A percentile compares a stretch with the other conserved stretches of the same genome.
Conservation (phyloP, 768 basidiomycete genomes). For the Boletus huronensis region DNA sequence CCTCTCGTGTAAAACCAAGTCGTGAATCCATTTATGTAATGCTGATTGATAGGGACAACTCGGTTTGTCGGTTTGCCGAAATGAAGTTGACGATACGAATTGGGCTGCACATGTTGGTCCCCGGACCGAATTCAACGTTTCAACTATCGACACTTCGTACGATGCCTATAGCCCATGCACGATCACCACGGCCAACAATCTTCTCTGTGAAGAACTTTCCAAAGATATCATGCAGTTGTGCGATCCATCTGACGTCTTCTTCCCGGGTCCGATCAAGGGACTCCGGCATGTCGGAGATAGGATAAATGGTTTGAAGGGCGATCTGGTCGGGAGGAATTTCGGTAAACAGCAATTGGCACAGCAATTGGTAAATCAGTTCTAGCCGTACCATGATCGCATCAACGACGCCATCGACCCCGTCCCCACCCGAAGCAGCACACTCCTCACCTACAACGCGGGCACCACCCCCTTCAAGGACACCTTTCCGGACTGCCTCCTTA, state of each 20-base stretch:
- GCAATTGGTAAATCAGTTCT: background rate
- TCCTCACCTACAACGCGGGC: constrained; percentile 72
- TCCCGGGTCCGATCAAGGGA: constrained; percentile 49
- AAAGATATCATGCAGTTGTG: constrained; percentile 49
- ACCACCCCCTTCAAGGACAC: constrained; percentile 77
- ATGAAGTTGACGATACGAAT: background rate
- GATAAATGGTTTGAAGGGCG: constrained; percentile 57
- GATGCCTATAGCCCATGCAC: constrained; percentile 62
- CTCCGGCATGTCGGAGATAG: constrained; percentile 55
- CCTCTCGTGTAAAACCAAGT: background rate
- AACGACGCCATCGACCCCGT: constrained; percentile 45
- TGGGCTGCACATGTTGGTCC: background rate
- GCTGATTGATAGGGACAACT: background rate
- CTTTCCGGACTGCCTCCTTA: constrained; percentile 80
- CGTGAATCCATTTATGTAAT: background rate
- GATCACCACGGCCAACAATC: constrained; percentile 47
- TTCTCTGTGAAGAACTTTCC: constrained; percentile 62
- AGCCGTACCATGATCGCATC: constrained; percentile 58
- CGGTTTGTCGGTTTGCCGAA: too few relatives aligned
- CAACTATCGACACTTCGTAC: constrained; percentile 33
- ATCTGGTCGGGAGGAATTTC: constrained; percentile 38
- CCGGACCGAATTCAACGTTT: background rate
- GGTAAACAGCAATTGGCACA: background rate
- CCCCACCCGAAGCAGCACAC: constrained; percentile 34
- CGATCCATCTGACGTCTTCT: constrained; percentile 45